Conservation (phyloP, 1,284 basidiomycete genomes). For the Ganoderma leucocontextum region DNA sequence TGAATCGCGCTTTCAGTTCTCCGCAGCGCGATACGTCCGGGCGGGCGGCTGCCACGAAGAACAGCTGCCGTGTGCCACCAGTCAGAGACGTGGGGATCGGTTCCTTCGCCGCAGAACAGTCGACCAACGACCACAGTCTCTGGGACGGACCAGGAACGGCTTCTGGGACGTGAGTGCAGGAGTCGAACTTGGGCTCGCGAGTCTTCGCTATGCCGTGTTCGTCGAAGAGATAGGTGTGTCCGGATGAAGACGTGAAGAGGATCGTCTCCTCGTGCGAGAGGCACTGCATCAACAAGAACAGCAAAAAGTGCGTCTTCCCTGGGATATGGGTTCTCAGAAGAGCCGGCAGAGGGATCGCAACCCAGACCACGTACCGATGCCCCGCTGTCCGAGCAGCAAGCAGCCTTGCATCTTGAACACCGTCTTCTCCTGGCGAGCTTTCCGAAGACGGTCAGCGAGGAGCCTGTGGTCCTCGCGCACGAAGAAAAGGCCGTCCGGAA, state of each 20-base stretch:
- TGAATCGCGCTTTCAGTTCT: neutral
- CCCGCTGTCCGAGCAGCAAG: neutral
- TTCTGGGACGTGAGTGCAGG: neutral
- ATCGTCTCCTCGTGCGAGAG: neutral
- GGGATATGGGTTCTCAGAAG: too few relatives aligned
- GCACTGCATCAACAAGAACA: neutral
- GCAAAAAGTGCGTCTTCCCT: neutral
- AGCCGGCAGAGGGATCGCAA: neutral
- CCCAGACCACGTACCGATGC: neutral
- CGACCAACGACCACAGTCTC: neutral
- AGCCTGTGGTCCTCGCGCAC: neutral
- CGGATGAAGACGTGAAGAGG: neutral
- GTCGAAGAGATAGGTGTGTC: neutral
- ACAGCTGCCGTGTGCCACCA: neutral
- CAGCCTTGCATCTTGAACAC: neutral
- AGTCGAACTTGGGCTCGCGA: neutral
- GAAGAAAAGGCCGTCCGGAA: neutral
- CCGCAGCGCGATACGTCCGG: neutral
- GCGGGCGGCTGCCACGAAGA: neutral
- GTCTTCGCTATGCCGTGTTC: neutral
- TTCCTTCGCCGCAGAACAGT: neutral
- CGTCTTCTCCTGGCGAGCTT: neutral
- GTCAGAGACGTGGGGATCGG: neutral
- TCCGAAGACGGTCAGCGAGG: neutral
- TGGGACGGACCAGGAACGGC: neutral